Evolutionary conservation across 805 yeast genomes (phyloP), one percentile per base, ranked within the genome.

Genomic region (Starmerella stellata): DNA sequence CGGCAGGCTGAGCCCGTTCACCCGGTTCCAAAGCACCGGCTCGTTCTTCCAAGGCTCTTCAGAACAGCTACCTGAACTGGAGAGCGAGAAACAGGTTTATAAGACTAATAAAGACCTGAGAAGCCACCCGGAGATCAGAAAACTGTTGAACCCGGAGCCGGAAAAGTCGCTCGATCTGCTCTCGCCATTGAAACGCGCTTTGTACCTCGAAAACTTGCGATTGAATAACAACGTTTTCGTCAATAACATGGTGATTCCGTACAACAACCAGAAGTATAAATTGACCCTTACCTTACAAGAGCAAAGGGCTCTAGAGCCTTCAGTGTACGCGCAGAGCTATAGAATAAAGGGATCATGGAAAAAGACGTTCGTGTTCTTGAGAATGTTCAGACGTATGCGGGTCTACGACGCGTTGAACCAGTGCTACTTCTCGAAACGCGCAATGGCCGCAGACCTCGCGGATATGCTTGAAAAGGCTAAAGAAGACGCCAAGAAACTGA

Each of bases 311-410:
- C 65, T 87, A 43, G 95, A 83, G 58, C 96, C 96, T 19, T 74
- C 90, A 11, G 70, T 87, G n/a, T 82, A 74, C 59, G 59, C 79
- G 41, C 69, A 77, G 55, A 78, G 93, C 9, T 75, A 67, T 64
- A 70, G 96, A 58, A 68, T 85, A 50, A 81, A 81, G 57, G 70
- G 85, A n/a, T 75, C 93, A 4, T 70, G 77, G 64, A 87, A 87
- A 60, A 87, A 87, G 61, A 81, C 90, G 34, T 81, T 81, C 9
- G 64, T 74, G 30, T 78, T 82, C 36, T 65, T 80, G 47, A 68
- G 95, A 48, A 71, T 83, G 52, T 69, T 85, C 42, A 69, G 80
- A 41, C 76, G 76, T 25, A 61, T 78, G 59, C 68, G 72, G 38
- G 72, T 80, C 27, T 70, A 74, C 49, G 71, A 70, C 32, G 96